These are phyloP conservation scores for Cadophora malorum DNA, from an alignment of 2,329 filamentous ascomycete species.

Conservation along the genomic window DNA sequence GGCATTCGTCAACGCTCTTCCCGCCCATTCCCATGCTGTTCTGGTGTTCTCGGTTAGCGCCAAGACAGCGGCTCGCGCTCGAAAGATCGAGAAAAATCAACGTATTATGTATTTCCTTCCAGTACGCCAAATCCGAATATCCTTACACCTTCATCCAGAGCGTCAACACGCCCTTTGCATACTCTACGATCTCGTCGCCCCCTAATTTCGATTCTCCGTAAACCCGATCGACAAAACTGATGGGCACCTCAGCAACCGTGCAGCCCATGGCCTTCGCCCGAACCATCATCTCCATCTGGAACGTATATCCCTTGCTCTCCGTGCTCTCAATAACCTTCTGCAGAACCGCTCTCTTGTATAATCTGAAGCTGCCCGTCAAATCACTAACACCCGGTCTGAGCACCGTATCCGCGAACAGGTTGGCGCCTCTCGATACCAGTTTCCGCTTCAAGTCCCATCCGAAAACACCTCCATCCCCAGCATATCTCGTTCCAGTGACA, in stretches of 20 bases:
- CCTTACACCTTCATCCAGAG: slow-evolving; percentile 74
- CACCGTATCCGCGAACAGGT: slow-evolving; percentile 94
- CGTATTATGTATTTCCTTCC: no score
- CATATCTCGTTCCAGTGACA: slow-evolving; percentile 94
- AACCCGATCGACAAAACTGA: slow-evolving; percentile 92
- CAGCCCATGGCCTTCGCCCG: slow-evolving; percentile 95
- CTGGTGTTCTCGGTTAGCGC: no score
- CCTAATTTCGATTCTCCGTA: slow-evolving; percentile 97
- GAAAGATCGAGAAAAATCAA: no score
- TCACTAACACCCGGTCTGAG: slow-evolving; percentile 93
- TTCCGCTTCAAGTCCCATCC: slow-evolving; percentile 96
- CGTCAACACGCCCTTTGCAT: slow-evolving; percentile 82
- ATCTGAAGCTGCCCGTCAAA: slow-evolving; percentile 89
- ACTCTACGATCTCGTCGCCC: slow-evolving; percentile 92
- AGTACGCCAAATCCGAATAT: no score
- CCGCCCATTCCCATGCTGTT: no score
- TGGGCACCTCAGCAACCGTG: slow-evolving; percentile 93
- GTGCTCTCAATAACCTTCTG: slow-evolving; percentile 90
- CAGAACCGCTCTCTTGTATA: slow-evolving; percentile 92
- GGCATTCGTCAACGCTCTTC: no score
- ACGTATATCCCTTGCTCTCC: slow-evolving; percentile 96
- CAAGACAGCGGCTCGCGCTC: no score
- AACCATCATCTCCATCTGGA: slow-evolving; percentile 99
- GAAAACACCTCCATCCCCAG: slow-evolving; percentile 85
- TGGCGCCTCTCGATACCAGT: slow-evolving; percentile 84